Evolutionary conservation across 805 yeast genomes (phyloP), one percentile per base, ranked within the genome.

Genomic region (Pichia occidentalis): DNA sequence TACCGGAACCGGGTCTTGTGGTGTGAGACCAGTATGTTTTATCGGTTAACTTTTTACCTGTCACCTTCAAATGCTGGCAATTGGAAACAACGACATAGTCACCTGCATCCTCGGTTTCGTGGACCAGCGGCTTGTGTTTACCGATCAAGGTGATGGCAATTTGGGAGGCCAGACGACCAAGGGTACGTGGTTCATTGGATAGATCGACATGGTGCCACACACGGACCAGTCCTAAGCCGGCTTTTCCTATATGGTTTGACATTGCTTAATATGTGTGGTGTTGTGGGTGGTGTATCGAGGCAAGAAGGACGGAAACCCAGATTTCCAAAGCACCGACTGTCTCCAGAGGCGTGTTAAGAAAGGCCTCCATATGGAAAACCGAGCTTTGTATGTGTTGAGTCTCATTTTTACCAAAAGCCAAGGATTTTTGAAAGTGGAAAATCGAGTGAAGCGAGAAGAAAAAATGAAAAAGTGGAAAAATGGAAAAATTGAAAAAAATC

Each of bases 61-160:
- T 79, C n/a, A 82, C 69, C 49, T 78, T 79, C 52, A 92, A 60
- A 47, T 77, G 76, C 42, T 85, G 73, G 54, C 96, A 87, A 65
- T 92, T 94, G 11, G 97, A 84, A 2, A 90, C 96, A 10, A 92
- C 97, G 10, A 92, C 97, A 55, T 88, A 92, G 61, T 92, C 99
- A 11, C 99, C 99, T 47, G 80, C 77, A 63, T 92, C 99, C 57
- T 82, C 65, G 1, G 81, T 71, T 21, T 75, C 76, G 52, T 87
- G 85, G 48, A 64, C 81, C 0, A 86, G 73, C 4, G 99, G 99
- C 67, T 92, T 92, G 65, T 92, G 97, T 60, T 92, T 92, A n/a
- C 99, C 99, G 63, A 85, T 86, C 29, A 92, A 70, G 0, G 92
- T 79, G 22, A 77, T 68, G 19, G 98, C 97, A 40, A 92, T 87